A percentile compares a stretch with the other conserved stretches of the same genome.
Conservation (phyloP, 306 rosid species). For the Quercus mongolica region DNA sequence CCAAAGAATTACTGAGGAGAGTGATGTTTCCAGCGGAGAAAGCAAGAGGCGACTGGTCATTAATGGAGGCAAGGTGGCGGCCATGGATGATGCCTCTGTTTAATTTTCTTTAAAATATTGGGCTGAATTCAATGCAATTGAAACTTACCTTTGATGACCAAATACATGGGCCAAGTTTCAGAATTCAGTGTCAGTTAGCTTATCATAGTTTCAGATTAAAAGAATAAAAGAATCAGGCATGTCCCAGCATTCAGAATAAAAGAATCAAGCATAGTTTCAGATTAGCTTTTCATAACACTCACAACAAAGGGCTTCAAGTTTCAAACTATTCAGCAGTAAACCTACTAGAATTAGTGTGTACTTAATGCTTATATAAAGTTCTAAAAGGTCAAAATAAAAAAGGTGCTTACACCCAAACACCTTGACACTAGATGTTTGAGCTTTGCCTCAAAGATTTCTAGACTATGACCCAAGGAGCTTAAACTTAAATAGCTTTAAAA, state of each 20-base stretch:
- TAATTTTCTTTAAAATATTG: too few relatives aligned
- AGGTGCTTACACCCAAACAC: not conserved
- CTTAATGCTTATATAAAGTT: not conserved
- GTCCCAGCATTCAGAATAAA: too few relatives aligned
- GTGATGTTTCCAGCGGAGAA: constrained; percentile 58
- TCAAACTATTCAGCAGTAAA: too few relatives aligned
- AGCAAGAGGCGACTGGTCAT: constrained; percentile 31
- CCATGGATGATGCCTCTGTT: constrained; percentile 53
- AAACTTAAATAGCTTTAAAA: not conserved
- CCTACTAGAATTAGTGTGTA: not conserved
- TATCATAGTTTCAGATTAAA: too few relatives aligned
- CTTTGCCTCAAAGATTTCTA: not conserved
- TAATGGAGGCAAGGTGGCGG: constrained; percentile 45
- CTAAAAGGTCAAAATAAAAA: not conserved
- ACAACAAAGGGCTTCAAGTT: too few relatives aligned
- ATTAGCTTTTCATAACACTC: too few relatives aligned
- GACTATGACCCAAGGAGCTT: not conserved
- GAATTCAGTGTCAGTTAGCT: too few relatives aligned
- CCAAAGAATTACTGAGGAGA: constrained; percentile 20
- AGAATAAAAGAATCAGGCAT: too few relatives aligned
- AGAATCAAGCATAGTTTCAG: too few relatives aligned
- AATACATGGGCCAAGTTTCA: too few relatives aligned
- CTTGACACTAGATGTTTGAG: not conserved
- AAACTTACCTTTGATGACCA: too few relatives aligned
- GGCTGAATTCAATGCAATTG: too few relatives aligned